Conservation (phyloP, 805 yeast species). For the Candida yuanshanica region DNA sequence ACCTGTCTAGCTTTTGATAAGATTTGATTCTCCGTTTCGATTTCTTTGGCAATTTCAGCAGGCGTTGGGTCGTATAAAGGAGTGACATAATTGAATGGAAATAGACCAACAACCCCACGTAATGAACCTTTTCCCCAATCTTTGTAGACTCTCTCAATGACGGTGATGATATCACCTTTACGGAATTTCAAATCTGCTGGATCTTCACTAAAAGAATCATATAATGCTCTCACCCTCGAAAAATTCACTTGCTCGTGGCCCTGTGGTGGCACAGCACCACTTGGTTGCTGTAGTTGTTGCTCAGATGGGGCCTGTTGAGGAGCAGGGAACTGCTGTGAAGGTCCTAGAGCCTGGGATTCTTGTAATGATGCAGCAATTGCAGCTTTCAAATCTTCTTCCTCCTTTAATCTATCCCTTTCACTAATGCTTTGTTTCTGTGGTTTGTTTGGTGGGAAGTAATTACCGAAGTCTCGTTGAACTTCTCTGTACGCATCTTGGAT, state of each 20-base stretch:
- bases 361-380: constrained; percentile 67
- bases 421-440: constrained; percentile 52
- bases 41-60: constrained; percentile 49
- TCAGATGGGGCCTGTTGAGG: constrained; percentile 16
- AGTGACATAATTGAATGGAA: constrained; percentile 88
- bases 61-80: constrained; percentile 64
- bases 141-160: constrained; percentile 78
- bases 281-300: constrained; percentile 14
- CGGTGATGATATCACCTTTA: constrained; percentile 83
- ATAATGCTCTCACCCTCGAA: constrained; percentile 75
- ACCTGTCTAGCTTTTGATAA: constrained; percentile 53
- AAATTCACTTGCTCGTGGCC: constrained; percentile 25
- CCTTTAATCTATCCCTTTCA: constrained; percentile 42
- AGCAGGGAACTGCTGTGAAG: constrained; percentile 7
- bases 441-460: constrained; percentile 40
- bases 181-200: constrained; percentile 84
- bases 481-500: constrained; percentile 56
- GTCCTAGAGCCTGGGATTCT: constrained; percentile 12
- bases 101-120: constrained; percentile 76
- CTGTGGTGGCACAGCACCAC: constrained; percentile 7
- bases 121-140: constrained; percentile 97
- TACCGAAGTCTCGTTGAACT: constrained; percentile 39
- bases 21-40: constrained; percentile 45
- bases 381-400: constrained; percentile 75
- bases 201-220: constrained; percentile 72